Evolutionary conservation across 768 basidiomycete species (phyloP), one percentile per base, ranked within the genome.

Genomic region (Omphalotus guepiniiformis): DNA sequence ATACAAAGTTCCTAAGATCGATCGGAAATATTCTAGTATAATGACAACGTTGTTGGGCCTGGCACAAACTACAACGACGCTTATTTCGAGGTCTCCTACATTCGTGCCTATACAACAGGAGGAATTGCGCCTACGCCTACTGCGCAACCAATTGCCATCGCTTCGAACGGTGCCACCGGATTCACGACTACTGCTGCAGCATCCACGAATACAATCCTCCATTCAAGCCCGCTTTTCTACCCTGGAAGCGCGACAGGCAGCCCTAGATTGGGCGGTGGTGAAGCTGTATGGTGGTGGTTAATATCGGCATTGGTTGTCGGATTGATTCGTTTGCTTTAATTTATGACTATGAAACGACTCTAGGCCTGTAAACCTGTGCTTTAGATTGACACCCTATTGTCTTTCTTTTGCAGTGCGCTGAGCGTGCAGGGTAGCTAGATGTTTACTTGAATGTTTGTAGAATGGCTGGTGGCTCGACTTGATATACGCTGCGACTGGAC

Each of bases 11-110:
- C 6, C 34, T 45, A 3, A 19, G 21, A 13, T 42, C 30, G 15
- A 13, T 12, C 42, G 43, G 40, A 52, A 34, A 21, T 27, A 18
- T 4, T 27, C 4, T 42, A 76, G 67, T 79, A 78, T 55, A 68
- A 69, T 22, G 76, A 77, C 56, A 76, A 74, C 51, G 75, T 79
- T 13, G 65, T 74, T 37, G 73, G 74, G 23, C 57, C 71, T 3
- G 72, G 71, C 3, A 50, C 58, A 7, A 60, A 55, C 32, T 76
- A 68, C 55, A 61, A 70, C 55, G 55, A 68, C 26, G 75, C 76
- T 3, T 66, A 67, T 54, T 76, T 73, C 44, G 73, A 73, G 57
- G 60, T 76, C 55, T 58, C 63, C 22, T 66, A 64, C 39, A 53
- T 75, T 49, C 65, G 68, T 27, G 73, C 75, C 22, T 79, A 75